Evolutionary conservation across 352 stramenopile genomes (phyloP), one percentile per base, ranked within the genome.

Genomic region (Thraustochytrium striatum): DNA sequence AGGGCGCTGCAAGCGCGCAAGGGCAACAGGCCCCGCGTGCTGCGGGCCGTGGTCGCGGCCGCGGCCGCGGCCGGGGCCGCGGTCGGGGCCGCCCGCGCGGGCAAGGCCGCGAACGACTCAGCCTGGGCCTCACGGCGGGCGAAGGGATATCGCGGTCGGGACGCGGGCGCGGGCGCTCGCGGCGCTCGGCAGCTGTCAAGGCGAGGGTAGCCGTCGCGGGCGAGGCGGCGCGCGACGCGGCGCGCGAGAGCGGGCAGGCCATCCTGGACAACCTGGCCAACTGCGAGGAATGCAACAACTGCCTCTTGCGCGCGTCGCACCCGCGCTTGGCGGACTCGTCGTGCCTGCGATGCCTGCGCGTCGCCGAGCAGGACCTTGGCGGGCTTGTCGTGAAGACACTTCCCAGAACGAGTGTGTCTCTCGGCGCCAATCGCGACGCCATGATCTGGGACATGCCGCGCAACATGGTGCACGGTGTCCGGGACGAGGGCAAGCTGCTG

Each of bases 141-240:
- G 47, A 55, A 25, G 47, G 47, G 16, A 70, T 25, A 21, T 70
- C 59, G 7, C 33, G 7, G 7, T 8, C 44, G 25, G 52, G 33
- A 43, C 32, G 65, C 0, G 30, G 44, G 9, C 44, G 50, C 8
- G 65, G 65, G 21, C 65, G 65, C 50, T 39, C 65, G 9, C 44
- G 52, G 39, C 65, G 65, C 25, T 30, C 41, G 16, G 65, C 65
- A 13, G 65, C 65, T 41, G 50, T 75, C 50, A 75, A 75, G 41
- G 65, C 65, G 16, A 39, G 65, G 2, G 39, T 7, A 7, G 65
- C 44, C 9, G 65, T 75, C n/a, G n/a, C n/a, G n/a, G n/a, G n/a
- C 30, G 30, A 58, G 25, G 25, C 44, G 43, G 50, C 41, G n/a
- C 43, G 65, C 36, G 43, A 39, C 28, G 65, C 25, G 39, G 44